Percentiles rank a stretch among this genome's conserved stretches.
Evolutionary conservation across 352 stramenopile genomes (phyloP).

Genomic region (Vaucheria bursata): DNA sequence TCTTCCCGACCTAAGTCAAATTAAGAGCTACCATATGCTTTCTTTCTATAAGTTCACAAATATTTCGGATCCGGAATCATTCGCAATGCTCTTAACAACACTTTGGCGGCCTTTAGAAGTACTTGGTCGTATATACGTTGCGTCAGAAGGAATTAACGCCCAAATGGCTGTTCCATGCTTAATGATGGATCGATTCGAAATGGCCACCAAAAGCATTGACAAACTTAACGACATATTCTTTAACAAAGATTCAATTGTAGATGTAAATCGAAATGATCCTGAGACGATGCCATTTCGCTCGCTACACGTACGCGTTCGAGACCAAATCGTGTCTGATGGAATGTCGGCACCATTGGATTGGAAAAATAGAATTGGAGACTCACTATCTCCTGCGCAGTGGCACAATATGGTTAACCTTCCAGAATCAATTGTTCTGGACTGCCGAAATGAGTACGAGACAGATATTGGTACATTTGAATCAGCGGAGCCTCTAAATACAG

Average conservation of each 20-base stretch:
- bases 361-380: conserved; percentile 22
- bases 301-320: conserved; percentile 75
- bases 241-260: not conserved
- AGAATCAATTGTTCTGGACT: conserved; percentile 62
- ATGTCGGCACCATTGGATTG: conserved; percentile 47
- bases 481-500: conserved; percentile 62
- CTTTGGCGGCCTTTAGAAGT: conserved; percentile 56
- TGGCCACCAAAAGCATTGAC: conserved; percentile 56
- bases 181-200: conserved; percentile 60
- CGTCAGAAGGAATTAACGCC: conserved; percentile 82
- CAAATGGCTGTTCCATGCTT: conserved; percentile 79
- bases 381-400: conserved; percentile 66
- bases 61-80: conserved; percentile 32
- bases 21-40: conserved; percentile 36
- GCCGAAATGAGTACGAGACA: conserved; percentile 66
- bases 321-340: conserved; percentile 78
- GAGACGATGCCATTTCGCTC: conserved; percentile 37
- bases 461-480: conserved; percentile 66
- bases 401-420: conserved; percentile 52
- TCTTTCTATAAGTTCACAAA: conserved; percentile 48
- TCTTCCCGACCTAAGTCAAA: conserved; percentile 20
- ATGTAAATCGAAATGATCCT: not conserved
- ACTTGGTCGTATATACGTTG: conserved; percentile 75
- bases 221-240: conserved; percentile 51
- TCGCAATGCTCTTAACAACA: conserved; percentile 28